Base-by-base conservation (phyloP, 1,284 basidiomycete species). In the Phlebopus sp. region DNA sequence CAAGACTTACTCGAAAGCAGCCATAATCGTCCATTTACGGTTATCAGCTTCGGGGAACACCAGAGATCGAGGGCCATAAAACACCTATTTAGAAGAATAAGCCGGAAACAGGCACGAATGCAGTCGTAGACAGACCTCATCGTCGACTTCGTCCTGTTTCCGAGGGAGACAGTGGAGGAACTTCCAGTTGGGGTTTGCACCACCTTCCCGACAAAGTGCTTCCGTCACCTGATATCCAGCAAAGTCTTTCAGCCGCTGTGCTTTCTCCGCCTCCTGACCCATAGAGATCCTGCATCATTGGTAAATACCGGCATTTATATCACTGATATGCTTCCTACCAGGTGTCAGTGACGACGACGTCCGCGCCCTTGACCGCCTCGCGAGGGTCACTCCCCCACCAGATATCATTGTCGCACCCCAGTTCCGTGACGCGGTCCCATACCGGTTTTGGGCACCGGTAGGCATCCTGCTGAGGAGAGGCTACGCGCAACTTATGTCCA, bases 81-180 rank as follows among this genome's bases (percentile, higher is more conserved):
- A 89, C 7, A 90, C 84, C 81, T 85, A 42, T 30, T 43, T 36
- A 15, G 41, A 27, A 23, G 55, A 19, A 19, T 34, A 46, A 18
- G 15, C 51, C 32, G 27, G 8, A 3, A 18, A 25, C 23, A 15
- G 4, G 17, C 19, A 2, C 17, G 49, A 38, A 23, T 7, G 34
- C 23, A 17, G 32, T 10, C 23, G 42, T 27, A 27, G 13, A 72
- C 78, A 18, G 64, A 91, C 92, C 73, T 95, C 90, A 62, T 97
- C 93, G 65, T 96, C 86, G 44, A 97, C 97, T 70, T 99, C 96
- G 57, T 98, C 79, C 47, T 80, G 71, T 70, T 99, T 97, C 50
- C 96, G 78, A 14, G 96, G 97, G 37, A 99, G 75, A 67, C 96
- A 99, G 66, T 99, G 96, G 73, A 98, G 73, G 76, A 99, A 98